Conservation (phyloP, 805 yeast species). For the Ascoidea asiatica region DNA sequence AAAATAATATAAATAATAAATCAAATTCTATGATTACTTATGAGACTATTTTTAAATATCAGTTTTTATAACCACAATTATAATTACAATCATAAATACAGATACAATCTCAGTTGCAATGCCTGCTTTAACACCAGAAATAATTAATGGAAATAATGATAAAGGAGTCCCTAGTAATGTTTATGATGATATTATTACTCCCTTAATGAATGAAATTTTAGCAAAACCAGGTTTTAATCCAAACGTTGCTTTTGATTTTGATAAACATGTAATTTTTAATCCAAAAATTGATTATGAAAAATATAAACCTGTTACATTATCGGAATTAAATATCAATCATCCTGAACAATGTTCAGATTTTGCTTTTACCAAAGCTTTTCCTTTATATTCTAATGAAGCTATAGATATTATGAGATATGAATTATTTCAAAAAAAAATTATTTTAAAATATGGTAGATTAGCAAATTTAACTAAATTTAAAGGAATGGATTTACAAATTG, state of each 20-base stretch:
- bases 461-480: conserved; percentile 25
- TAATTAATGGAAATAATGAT: not conserved
- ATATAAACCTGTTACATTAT: conserved; percentile 26
- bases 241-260: conserved; percentile 19
- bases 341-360: conserved; percentile 31
- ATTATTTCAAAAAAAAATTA: conserved; percentile 27
- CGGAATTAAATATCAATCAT: conserved; percentile 29
- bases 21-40: no score
- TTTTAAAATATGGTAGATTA: conserved; percentile 27
- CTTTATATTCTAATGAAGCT: conserved; percentile 41
- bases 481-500: conserved; percentile 18
- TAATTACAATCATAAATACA: no score
- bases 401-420: conserved; percentile 38
- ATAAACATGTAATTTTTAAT: conserved; percentile 20
- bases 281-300: conserved; percentile 10
- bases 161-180: not conserved
- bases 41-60: no score
- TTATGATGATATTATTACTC: conserved; percentile 4
- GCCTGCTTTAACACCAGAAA: not conserved
- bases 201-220: conserved; percentile 11
- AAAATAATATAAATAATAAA: no score
- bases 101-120: no score
- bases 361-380: conserved; percentile 42
- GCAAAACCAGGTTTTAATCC: conserved; percentile 11
- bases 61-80: no score